Evolutionary conservation across 495 filamentous ascomycete species (phyloP).

Genomic region (Penicillium pancosmium): DNA sequence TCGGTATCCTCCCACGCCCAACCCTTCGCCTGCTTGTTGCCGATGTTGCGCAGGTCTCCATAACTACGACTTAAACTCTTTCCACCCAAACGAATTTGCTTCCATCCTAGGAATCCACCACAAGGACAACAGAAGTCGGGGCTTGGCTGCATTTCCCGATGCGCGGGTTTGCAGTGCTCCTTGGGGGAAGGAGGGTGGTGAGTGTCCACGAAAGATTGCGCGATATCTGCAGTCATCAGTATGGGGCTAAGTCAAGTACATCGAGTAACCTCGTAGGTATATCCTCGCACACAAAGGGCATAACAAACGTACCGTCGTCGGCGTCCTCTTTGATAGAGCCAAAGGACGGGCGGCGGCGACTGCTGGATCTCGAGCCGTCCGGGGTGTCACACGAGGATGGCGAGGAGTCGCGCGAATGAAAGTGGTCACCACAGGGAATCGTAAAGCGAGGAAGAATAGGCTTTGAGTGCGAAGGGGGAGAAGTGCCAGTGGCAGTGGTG

Average conservation of each 20-base stretch:
- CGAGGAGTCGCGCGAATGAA: constrained; percentile 41
- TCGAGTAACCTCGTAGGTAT: no score
- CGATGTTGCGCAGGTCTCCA: constrained; percentile 63
- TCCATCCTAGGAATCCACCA: constrained; percentile 72
- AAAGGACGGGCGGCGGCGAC: constrained; percentile 45
- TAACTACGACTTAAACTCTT: constrained; percentile 73
- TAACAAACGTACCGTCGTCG: constrained; percentile 39
- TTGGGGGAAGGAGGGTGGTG: constrained; percentile 61
- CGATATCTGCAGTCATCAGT: constrained; percentile 47
- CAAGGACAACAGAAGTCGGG: constrained; percentile 71
- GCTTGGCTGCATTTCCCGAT: constrained; percentile 44
- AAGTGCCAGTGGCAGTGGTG: constrained; percentile 14
- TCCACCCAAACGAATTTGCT: constrained; percentile 66
- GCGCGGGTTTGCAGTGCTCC: constrained; percentile 44
- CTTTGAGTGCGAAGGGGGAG: constrained; percentile 27
- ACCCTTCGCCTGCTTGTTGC: constrained; percentile 44
- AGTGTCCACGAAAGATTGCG: constrained; percentile 72
- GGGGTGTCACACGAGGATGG: constrained; percentile 42
- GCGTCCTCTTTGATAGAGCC: constrained; percentile 53
- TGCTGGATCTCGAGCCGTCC: constrained; percentile 46
- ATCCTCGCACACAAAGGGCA: no score
- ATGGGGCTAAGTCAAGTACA: constrained; percentile 6
- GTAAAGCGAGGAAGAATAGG: constrained; percentile 27
- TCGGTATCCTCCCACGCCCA: constrained; percentile 59
- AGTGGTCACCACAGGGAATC: constrained; percentile 29